Conservation (phyloP, 805 yeast genomes). For the Lipomyces sp. region DNA sequence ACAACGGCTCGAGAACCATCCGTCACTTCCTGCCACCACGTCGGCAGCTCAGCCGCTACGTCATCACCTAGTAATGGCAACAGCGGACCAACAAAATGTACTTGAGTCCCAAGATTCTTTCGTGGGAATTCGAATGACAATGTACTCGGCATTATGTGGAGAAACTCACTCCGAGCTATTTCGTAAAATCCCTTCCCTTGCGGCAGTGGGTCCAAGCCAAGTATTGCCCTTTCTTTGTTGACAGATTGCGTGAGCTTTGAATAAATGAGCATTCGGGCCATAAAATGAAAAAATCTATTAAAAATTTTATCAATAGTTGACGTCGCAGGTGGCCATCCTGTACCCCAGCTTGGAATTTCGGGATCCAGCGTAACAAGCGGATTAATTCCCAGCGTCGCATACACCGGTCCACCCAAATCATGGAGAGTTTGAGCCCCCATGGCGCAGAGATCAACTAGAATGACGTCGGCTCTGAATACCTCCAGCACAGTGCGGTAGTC, state of each 20-base stretch:
- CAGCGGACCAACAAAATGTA: not conserved
- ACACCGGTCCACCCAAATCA: not conserved
- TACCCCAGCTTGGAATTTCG: not conserved
- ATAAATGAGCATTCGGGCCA: not conserved
- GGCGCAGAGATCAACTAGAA: not conserved
- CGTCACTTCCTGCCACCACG: slow-evolving; percentile 2
- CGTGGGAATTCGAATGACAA: not conserved
- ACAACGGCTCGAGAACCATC: not conserved
- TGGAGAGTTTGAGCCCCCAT: not conserved
- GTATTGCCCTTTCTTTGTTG: not conserved
- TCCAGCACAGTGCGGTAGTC: not conserved
- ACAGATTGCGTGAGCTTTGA: not conserved
- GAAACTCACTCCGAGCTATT: not conserved
- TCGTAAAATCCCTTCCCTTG: not conserved
- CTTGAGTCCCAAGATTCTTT: not conserved
- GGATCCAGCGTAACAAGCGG: not conserved
- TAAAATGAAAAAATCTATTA: not conserved
- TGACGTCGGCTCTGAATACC: not conserved
- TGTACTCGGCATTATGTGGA: slow-evolving; percentile 1
- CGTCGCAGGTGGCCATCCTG: not conserved
- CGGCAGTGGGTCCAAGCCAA: not conserved
- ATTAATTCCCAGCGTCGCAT: not conserved
- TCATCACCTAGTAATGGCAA: not conserved
- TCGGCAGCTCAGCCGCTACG: not conserved
- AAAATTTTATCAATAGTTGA: not conserved